Percentiles rank a stretch among this genome's conserved stretches.
These are phyloP conservation scores for Amylocystis lapponica DNA, from an alignment of 768 basidiomycete genomes.

Conservation along the genomic window DNA sequence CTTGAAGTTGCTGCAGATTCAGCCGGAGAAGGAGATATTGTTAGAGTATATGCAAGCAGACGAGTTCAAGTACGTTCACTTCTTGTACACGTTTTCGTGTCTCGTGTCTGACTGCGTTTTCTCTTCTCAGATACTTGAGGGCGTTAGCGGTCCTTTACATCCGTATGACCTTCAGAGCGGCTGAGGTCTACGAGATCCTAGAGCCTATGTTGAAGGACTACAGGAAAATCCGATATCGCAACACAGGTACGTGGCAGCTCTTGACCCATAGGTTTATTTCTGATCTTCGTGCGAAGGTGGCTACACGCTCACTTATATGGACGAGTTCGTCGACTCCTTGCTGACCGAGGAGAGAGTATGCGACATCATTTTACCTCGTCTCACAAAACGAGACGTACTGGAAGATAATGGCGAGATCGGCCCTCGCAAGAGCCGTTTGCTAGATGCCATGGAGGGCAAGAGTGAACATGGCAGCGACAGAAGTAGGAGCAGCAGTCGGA, in stretches of 20 bases:
- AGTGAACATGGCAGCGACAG: constrained; percentile 44
- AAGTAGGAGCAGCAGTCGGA: constrained; percentile 32
- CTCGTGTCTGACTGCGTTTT: neutral
- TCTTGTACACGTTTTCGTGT: neutral
- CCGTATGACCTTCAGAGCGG: constrained; percentile 87
- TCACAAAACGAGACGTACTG: constrained; percentile 77
- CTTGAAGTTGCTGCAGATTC: constrained; percentile 92
- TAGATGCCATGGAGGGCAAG: constrained; percentile 81
- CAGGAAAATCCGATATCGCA: constrained; percentile 76
- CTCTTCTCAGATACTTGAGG: constrained; percentile 70
- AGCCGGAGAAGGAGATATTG: constrained; percentile 96
- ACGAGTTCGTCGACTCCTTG: constrained; percentile 85
- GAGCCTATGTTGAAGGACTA: constrained; percentile 95
- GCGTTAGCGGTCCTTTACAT: constrained; percentile 92
- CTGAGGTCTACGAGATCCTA: constrained; percentile 87
- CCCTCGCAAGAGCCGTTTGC: constrained; percentile 77
- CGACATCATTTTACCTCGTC: constrained; percentile 90
- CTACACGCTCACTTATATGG: constrained; percentile 81
- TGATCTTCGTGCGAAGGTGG: constrained; percentile 50
- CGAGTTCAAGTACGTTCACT: constrained; percentile 79
- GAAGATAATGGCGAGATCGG: constrained; percentile 92
- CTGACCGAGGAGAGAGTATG: constrained; percentile 89
- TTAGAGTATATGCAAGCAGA: constrained; percentile 94
- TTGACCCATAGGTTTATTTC: neutral
- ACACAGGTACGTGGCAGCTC: constrained; percentile 56